Percentiles rank a stretch among this genome's conserved stretches.
Conservation (phyloP, 495 filamentous ascomycete genomes). For the Lentithecium fluviatile region DNA sequence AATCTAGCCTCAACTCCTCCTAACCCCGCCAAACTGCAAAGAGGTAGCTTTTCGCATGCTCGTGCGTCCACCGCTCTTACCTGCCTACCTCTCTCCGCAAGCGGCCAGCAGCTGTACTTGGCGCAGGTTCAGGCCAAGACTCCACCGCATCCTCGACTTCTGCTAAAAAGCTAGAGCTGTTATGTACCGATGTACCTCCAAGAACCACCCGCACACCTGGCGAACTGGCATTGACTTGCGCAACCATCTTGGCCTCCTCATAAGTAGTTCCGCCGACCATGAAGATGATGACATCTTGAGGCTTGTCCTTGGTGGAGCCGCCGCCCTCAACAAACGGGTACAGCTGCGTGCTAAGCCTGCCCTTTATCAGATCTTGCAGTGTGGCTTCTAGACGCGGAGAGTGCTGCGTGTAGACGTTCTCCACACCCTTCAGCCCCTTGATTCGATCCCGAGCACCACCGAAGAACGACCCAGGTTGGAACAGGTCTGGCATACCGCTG, state of each 20-base stretch:
- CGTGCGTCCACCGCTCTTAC: slow-evolving; percentile 17
- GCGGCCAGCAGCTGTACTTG: slow-evolving; percentile 68
- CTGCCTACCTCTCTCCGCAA: slow-evolving; percentile 64
- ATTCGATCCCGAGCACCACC: slow-evolving; percentile 84
- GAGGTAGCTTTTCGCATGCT: too few species aligned
- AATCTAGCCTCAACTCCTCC: too few species aligned
- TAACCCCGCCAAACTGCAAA: background rate
- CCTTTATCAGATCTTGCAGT: slow-evolving; percentile 88
- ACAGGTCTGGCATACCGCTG: slow-evolving; percentile 81
- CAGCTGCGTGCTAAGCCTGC: slow-evolving; percentile 74
- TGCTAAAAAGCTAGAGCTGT: slow-evolving; percentile 81
- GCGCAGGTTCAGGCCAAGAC: slow-evolving; percentile 72
- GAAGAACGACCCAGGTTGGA: slow-evolving; percentile 89
- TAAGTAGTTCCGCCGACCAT: slow-evolving; percentile 91
- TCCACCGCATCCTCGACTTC: slow-evolving; percentile 47
- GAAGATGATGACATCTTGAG: slow-evolving; percentile 93
- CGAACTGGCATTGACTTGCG: slow-evolving; percentile 84
- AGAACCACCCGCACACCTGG: slow-evolving; percentile 87
- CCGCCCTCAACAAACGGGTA: slow-evolving; percentile 92
- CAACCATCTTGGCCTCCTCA: slow-evolving; percentile 93
- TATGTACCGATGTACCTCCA: slow-evolving; percentile 80
- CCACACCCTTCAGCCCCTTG: slow-evolving; percentile 93
- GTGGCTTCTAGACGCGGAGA: slow-evolving; percentile 84
- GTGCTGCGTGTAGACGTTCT: slow-evolving; percentile 98
- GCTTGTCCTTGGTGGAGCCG: slow-evolving; percentile 82